Evolutionary conservation across 2,329 filamentous ascomycete species (phyloP).

Genomic region (Botryotinia narcissicola): DNA sequence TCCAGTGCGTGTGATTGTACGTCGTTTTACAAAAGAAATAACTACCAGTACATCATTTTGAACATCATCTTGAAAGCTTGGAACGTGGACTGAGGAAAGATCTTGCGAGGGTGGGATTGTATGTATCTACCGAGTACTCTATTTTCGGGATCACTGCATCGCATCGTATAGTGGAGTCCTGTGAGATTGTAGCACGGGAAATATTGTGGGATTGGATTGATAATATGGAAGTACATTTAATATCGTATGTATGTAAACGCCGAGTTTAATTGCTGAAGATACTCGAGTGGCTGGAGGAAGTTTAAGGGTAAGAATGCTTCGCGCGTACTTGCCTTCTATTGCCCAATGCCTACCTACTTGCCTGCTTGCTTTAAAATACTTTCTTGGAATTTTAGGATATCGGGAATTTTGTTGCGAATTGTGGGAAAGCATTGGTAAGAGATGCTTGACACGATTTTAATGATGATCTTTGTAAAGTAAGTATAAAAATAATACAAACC

Average conservation of each 20-base stretch:
- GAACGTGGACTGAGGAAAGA: not conserved
- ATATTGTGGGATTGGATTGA: not conserved
- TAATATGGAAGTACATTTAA: not conserved
- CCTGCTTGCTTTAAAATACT: not conserved
- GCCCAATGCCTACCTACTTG: not conserved
- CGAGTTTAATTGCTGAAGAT: conserved; percentile 14
- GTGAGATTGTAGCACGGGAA: not conserved
- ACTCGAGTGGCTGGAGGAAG: not conserved
- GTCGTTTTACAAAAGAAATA: not conserved
- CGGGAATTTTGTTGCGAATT: conserved; percentile 18
- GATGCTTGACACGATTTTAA: not conserved
- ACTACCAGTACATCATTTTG: not conserved
- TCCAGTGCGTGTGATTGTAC: not conserved
- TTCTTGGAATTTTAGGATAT: not conserved
- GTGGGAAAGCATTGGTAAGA: conserved; percentile 17
- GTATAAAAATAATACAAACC: not conserved
- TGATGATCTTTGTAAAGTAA: not conserved
- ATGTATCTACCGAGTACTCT: conserved; percentile 11
- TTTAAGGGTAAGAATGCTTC: not conserved
- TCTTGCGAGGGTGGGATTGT: not conserved
- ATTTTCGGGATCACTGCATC: conserved; percentile 19
- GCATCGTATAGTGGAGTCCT: conserved; percentile 1
- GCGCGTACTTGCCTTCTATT: conserved; percentile 8
- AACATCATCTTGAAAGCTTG: not conserved
- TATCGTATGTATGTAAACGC: conserved; percentile 15